Evolutionary conservation across 805 yeast species (phyloP), one percentile per base, ranked within the genome.

Genomic region (Metschnikowia kunwiensis): DNA sequence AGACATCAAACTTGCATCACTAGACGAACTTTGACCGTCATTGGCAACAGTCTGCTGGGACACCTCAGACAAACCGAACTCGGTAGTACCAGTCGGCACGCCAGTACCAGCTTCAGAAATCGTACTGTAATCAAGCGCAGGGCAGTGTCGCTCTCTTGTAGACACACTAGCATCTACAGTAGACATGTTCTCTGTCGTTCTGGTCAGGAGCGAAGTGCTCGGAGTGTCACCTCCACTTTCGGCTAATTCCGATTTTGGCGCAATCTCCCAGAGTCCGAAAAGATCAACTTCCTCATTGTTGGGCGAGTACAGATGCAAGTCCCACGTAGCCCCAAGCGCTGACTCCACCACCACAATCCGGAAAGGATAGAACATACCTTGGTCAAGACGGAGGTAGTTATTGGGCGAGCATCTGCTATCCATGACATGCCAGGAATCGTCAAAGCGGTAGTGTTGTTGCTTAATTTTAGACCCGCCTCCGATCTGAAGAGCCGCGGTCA

Each of bases 321-420:
- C 10, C 10, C 22, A 20, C 7, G 22, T 2, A 2, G 3, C 10
- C 10, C 22, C 11, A 6, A 26, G 4, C 11, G n/a, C n/a, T n/a
- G n/a, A n/a, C 11, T 18, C 32, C 3, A 29, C n/a, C 2, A 32
- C 30, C 11, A 32, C 36, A 10, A 32, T 5, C 5, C 36, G 27
- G 25, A 32, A 32, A 9, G 35, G 35, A 13, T 32, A 32, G 20
- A 13, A 11, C 9, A 15, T 5, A 3, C 25, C 35, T 11, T 12
- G 14, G 4, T 13, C n/a, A 13, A 32, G 12, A 6, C 8, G 3
- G 4, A 25, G 12, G 16, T 12, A 12, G 7, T 9, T 19, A 6
- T 14, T 8, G 2, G 9, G 6, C 10, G 18, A 13, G 16, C 18
- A 18, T 9, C 30, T 24, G 7, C 25, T 26, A 20, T 32, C 36